Evolutionary conservation across 2,329 filamentous ascomycete species (phyloP).

Genomic region (Neofusicoccum kwambonambiense): DNA sequence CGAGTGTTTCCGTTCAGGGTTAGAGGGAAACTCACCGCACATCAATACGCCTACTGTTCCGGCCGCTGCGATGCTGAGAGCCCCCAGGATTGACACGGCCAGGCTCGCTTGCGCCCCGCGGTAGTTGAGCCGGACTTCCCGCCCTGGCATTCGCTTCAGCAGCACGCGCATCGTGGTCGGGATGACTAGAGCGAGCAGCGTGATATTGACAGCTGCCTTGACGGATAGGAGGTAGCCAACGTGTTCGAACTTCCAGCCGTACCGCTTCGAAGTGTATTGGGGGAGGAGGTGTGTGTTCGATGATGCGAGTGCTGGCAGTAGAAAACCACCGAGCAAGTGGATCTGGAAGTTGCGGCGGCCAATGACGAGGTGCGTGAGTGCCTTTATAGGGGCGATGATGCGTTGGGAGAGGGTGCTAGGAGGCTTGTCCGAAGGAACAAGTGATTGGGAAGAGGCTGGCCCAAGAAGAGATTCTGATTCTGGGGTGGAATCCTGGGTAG

Average conservation of each 20-base stretch:
- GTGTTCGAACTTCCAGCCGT: conserved; percentile 38
- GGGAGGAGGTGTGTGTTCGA: conserved; percentile 39
- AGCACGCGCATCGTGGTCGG: conserved; percentile 34
- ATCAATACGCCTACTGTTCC: conserved; percentile 34
- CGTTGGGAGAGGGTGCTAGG: not conserved
- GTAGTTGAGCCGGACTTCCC: conserved; percentile 26
- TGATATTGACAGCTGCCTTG: conserved; percentile 38
- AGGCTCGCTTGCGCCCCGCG: conserved; percentile 33
- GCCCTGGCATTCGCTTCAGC: conserved; percentile 18
- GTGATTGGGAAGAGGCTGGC: not conserved
- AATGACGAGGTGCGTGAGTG: not conserved
- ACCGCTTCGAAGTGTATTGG: conserved; percentile 40
- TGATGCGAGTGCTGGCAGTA: conserved; percentile 37
- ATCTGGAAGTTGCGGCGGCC: conserved; percentile 31
- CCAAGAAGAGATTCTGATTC: not conserved
- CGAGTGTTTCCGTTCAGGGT: too few species aligned
- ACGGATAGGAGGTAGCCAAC: conserved; percentile 39
- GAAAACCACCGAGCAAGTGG: conserved; percentile 31
- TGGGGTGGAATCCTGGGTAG: not conserved
- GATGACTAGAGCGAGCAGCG: conserved; percentile 32
- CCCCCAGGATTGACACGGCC: conserved; percentile 33
- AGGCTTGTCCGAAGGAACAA: not conserved
- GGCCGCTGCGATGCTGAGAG: conserved; percentile 33
- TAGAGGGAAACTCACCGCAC: conserved; percentile 23
- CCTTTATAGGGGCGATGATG: not conserved